These are phyloP conservation scores for Lactarius akahatsu DNA, from an alignment of 768 basidiomycete genomes.

Conservation along the genomic window DNA sequence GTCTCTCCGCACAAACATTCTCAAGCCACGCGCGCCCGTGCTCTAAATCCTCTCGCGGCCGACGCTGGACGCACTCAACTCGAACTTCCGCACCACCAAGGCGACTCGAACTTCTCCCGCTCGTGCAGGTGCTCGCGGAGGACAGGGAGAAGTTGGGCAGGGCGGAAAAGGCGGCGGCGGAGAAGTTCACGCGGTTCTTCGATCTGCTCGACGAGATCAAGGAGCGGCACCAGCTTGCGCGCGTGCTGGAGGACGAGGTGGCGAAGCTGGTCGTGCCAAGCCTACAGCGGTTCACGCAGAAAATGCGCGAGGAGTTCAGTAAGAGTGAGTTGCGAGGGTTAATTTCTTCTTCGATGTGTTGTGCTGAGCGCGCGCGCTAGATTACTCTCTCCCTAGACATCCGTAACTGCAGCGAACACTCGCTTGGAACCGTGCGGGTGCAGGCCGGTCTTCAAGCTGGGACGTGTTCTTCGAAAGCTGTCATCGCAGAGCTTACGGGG, in stretches of 20 bases:
- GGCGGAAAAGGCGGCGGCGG: conserved; percentile 53
- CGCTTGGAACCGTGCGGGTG: no score
- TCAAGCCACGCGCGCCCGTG: conserved; percentile 51
- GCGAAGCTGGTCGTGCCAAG: conserved; percentile 74
- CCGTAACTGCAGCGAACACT: no score
- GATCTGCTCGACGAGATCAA: conserved; percentile 76
- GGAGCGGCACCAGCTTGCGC: conserved; percentile 68
- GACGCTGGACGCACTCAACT: conserved; percentile 62
- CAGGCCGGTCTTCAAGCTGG: no score
- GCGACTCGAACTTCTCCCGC: conserved; percentile 82
- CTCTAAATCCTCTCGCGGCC: conserved; percentile 56
- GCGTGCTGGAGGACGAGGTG: conserved; percentile 70
- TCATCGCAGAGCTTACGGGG: no score
- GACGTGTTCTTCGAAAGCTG: no score
- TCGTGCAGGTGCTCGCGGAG: conserved; percentile 62
- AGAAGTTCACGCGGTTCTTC: conserved; percentile 81
- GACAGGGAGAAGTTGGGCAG: conserved; percentile 42
- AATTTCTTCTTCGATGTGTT: neutral
- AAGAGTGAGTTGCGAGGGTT: conserved; percentile 54
- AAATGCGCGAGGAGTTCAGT: conserved; percentile 77
- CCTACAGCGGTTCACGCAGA: conserved; percentile 70
- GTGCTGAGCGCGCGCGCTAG: neutral
- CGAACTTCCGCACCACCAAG: conserved; percentile 76
- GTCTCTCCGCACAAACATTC: conserved; percentile 59
- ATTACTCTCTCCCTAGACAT: conserved; percentile 44